These are phyloP conservation scores for Strobilomyces confusus DNA, from an alignment of 768 basidiomycete genomes.

Conservation along the genomic window DNA sequence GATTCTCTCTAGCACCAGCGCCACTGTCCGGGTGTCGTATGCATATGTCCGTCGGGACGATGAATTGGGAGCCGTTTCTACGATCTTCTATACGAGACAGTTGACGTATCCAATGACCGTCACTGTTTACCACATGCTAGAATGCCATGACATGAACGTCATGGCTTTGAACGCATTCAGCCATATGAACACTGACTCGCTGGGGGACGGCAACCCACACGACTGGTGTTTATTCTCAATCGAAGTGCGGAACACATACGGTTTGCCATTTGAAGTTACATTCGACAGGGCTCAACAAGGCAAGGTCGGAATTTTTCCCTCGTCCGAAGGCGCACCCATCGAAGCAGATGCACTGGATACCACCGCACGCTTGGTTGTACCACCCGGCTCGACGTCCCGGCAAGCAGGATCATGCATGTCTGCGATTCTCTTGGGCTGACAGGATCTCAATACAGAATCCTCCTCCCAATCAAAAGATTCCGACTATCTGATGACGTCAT, in stretches of 20 bases:
- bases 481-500: conserved; percentile 53
- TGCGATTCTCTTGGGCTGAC: conserved; percentile 3
- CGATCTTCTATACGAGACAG: conserved; percentile 81
- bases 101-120: conserved; percentile 85
- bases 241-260: conserved; percentile 90
- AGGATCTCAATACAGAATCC: conserved; percentile 39
- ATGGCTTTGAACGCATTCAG: conserved; percentile 48
- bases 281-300: conserved; percentile 68
- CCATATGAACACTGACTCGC: conserved; percentile 19
- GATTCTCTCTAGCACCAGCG: conserved; percentile 54
- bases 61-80: conserved; percentile 31
- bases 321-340: conserved; percentile 1
- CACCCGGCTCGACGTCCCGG: conserved; percentile 86
- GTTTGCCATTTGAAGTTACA: conserved; percentile 84
- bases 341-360: conserved; percentile 38
- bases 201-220: conserved; percentile 44
- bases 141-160: conserved; percentile 80
- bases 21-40: conserved; percentile 81
- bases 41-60: conserved; percentile 53
- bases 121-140: conserved; percentile 94
- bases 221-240: conserved; percentile 86
- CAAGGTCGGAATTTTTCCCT: conserved; percentile 22
- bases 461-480: conserved; percentile 72
- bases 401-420: conserved; percentile 29
- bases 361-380: conserved; percentile 56